These are phyloP conservation scores for Punica granatum DNA, from an alignment of 345 rosid genomes.

Conservation along the genomic window DNA sequence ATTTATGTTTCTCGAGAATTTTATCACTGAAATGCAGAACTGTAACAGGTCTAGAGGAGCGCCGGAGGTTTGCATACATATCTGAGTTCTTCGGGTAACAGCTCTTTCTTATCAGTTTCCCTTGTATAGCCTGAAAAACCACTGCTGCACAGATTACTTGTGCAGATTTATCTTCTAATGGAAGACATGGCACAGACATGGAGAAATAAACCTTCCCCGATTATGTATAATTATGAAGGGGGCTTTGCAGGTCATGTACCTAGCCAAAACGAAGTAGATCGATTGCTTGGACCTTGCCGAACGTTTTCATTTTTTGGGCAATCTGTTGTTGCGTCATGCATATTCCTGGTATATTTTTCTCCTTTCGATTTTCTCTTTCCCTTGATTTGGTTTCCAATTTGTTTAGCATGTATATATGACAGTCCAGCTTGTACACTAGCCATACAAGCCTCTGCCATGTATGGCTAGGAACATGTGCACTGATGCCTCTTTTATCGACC, in stretches of 20 bases:
- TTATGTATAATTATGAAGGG: neutral
- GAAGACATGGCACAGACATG: neutral
- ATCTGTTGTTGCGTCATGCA: too few relatives aligned
- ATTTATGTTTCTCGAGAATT: too few relatives aligned
- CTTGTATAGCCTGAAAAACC: neutral
- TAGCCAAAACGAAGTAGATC: constrained; percentile 26
- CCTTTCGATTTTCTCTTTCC: too few relatives aligned
- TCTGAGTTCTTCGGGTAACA: constrained; percentile 54
- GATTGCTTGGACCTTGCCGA: constrained; percentile 31
- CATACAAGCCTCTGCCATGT: too few relatives aligned
- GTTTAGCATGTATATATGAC: too few relatives aligned
- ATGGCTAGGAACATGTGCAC: too few relatives aligned
- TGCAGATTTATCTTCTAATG: neutral
- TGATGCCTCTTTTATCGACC: too few relatives aligned
- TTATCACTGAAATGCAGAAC: constrained; percentile 5
- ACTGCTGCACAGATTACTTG: neutral
- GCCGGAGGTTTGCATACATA: constrained; percentile 49
- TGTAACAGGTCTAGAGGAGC: constrained; percentile 62
- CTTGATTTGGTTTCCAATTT: too few relatives aligned
- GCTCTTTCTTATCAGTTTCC: neutral
- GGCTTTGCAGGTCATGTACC: constrained; percentile 27
- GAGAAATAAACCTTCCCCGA: neutral
- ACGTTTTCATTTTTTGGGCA: too few relatives aligned
- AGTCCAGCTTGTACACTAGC: too few relatives aligned
- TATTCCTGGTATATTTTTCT: too few relatives aligned